Evolutionary conservation across 2,329 filamentous ascomycete species (phyloP), one percentile per base, ranked within the genome.

Genomic region (Exophiala calicioides): DNA sequence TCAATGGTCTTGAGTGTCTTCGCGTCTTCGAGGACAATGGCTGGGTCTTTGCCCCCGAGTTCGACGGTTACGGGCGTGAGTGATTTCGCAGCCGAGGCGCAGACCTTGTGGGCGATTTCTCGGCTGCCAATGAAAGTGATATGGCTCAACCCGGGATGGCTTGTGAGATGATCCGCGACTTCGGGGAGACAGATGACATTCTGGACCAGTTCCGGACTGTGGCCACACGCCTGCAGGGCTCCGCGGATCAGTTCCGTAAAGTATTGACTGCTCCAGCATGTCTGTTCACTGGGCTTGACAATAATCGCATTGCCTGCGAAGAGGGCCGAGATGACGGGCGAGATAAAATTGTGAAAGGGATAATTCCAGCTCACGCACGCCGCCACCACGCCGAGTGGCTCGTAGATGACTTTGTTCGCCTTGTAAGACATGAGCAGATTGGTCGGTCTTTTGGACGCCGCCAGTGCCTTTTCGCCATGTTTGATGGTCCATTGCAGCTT

Each of bases 311-410:
- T 96, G 35, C 93, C 93, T 10, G 90, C 79, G 65, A 97, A 97
- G 39, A 97, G 78, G 12, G 88, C 84, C 57, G 88, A 90, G 64
- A 97, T 94, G 57, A 96, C 80, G 10, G 91, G 93, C 0, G 88
- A 89, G 35, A 97, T 81, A 54, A 97, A 76, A 69, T 98, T 98
- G 72, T 98, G 93, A 68, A 97, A 95, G 33, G 88, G 84, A 65
- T 90, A 97, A 73, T 98, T 98, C 93, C 93, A 98, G 64, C 87
- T 93, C 32, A 98, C 89, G 41, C 91, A 85, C 13, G 93, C 91
- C 8, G 89, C 85, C 4, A 98, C 88, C 26, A 98, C 89, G 12
- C 93, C 93, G 15, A 97, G 74, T 10, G 93, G 91, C 68, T 98
- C 90, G 68, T 95, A 98, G 38, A 80, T 74, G 20, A 98, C 90